Evolutionary conservation across 2,329 filamentous ascomycete species (phyloP), one percentile per base, ranked within the genome.

Genomic region (Aspergillus pseudoglaucus): DNA sequence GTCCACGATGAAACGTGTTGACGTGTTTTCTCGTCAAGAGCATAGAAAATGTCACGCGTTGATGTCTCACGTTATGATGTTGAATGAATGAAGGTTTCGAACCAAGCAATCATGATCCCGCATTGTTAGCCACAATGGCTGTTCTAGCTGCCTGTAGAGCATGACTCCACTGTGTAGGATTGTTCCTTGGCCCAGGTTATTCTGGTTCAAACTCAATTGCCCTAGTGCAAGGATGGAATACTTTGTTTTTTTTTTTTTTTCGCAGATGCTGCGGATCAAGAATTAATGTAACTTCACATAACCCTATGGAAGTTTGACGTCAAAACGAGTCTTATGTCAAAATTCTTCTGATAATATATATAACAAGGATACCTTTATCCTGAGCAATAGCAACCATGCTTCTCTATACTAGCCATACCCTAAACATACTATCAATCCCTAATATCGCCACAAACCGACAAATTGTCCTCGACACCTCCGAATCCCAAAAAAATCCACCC

Each of bases 1-100:
- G 32, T 46, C 47, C 46, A 51, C 45, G 53, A 55, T 49, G 53
- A 47, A 50, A 51, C 48, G 53, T 51, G 53, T 57, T 54, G 51
- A 40, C 47, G 17, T 53, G 43, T 48, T 50, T 48, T 53, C 42
- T 55, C 50, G 47, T 52, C 38, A 44, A 47, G 30, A 22, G 41
- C 42, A 44, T 49, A 51, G 37, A 50, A 54, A 48, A 41, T 51
- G 6, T 48, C 15, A 45, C 23, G 18, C 17, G 25, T 18, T 38
- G 27, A 44, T 44, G 15, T 44, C 20, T 22, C 27, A 20, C 27
- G 15, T 15, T 45, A 33, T 14, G 43, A 35, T 25, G 32, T 23
- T 49, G 47, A 32, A 47, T 46, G 35, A 44, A 49, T 37, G 18
- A 9, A 4, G 33, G n/a, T 37, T 37, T 37, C 6, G 6, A 15